Base-by-base conservation (phyloP, 2,329 filamentous ascomycete genomes). In the Hypoxylon sp. region DNA sequence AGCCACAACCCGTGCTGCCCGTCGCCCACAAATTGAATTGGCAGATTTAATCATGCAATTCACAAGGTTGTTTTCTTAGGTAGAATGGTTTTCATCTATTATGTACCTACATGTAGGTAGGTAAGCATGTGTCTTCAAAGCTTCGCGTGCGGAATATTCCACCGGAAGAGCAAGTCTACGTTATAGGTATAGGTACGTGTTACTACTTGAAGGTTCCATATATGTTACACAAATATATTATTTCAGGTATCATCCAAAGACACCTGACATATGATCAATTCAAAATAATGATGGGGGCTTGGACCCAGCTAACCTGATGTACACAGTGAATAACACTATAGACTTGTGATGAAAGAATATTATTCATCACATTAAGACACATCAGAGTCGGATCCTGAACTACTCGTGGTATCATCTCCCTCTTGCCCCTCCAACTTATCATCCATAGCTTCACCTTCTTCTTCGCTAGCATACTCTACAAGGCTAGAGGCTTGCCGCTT, bases 371-470 rank as follows among this genome's bases (percentile, higher is more conserved):
- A 17, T 49, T 47, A n/a, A n/a, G 17, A n/a, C 51, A 56, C 13
- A 15, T 62, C 68, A n/a, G 64, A 69, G 26, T 74, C 73, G 26
- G 72, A 74, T 24, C 71, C 73, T 47, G 80, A 82, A 50, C 80
- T 83, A 55, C 80, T 82, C 11, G 79, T 81, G 11, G 72, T 72
- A 63, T 79, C 77, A 47, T 73, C 70, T 6, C 58, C 62, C 24
- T 32, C 56, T 22, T 61, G 56, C 13, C 62, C 55, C 17, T 64
- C 57, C 41, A 13, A 52, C 41, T 60, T 56, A 22, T 56, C 28
- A 1, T 68, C 66, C 22, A 47, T 51, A 50, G 62, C 46, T 46
- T 65, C 67, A n/a, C 67, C 72, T 26, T 75, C 71, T 44, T 67
- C 69, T 17, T 67, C 70, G 37, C 62, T 64, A 15, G 54, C 59